These are phyloP conservation scores for Arthrobotrys pseudoclavata DNA, from an alignment of 2,329 filamentous ascomycete genomes.

Conservation along the genomic window DNA sequence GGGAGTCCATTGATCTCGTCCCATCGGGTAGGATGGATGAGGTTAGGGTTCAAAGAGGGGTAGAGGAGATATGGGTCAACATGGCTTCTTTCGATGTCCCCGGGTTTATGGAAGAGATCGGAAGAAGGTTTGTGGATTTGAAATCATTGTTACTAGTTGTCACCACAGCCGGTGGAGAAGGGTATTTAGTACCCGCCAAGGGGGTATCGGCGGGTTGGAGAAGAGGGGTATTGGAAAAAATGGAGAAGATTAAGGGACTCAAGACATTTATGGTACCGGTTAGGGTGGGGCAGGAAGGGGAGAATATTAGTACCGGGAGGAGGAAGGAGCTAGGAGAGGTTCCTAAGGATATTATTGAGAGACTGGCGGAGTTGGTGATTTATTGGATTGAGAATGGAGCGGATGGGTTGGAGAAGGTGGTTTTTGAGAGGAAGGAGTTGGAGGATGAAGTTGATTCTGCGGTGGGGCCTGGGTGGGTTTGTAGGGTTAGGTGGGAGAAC, in stretches of 20 bases:
- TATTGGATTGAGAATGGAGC: constrained; percentile 12
- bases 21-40: neutral
- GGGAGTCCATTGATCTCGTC: constrained; percentile 16
- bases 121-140: constrained; percentile 13
- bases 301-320: constrained; percentile 8
- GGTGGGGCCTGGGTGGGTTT: constrained; percentile 3
- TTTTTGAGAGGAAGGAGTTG: constrained; percentile 8
- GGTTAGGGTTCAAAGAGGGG: constrained; percentile 5
- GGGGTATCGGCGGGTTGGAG: neutral
- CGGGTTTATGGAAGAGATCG: constrained; percentile 12
- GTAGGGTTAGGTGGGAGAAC: constrained; percentile 3
- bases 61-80: constrained; percentile 6
- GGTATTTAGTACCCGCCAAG: constrained; percentile 1
- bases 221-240: neutral
- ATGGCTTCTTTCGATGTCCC: constrained; percentile 2
- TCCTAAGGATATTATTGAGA: constrained; percentile 4
- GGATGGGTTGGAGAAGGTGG: constrained; percentile 1
- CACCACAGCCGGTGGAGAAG: constrained; percentile 1
- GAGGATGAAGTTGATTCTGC: constrained; percentile 20
- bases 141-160: neutral
- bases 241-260: constrained; percentile 3
- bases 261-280: constrained; percentile 1
- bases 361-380: constrained; percentile 4
- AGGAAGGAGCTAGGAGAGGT: constrained; percentile 9
- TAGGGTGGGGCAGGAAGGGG: constrained; percentile 6